phyloP scores from a whole-genome alignment of 1,284 basidiomycete genomes.

The Earliella scabrosa region DNA sequence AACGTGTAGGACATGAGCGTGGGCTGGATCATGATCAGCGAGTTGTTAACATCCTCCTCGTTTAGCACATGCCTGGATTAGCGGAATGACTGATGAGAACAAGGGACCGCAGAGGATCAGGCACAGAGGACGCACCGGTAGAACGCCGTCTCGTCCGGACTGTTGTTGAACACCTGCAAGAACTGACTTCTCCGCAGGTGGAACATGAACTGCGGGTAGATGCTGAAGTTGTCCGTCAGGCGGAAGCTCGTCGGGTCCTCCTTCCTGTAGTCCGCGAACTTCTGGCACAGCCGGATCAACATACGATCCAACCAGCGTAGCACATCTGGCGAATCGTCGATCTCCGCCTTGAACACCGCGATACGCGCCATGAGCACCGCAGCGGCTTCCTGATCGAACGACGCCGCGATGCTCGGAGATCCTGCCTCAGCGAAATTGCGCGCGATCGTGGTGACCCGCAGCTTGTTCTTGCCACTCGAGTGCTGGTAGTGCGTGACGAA shows the following conservation, averaged over 20 bases:
- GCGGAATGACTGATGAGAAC: slow-evolving; percentile 10
- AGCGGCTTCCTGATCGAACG: slow-evolving; percentile 98
- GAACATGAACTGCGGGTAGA: slow-evolving; percentile 99
- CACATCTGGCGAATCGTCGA: slow-evolving; percentile 98
- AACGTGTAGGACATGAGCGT: slow-evolving; percentile 99
- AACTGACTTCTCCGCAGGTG: slow-evolving; percentile 97
- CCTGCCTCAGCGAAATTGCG: slow-evolving; percentile 98
- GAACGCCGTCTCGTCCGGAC: slow-evolving; percentile 99
- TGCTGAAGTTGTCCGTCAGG: slow-evolving; percentile 94
- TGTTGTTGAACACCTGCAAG: slow-evolving; percentile 99
- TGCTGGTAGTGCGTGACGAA: slow-evolving; percentile 99
- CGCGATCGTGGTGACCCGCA: slow-evolving; percentile 96
- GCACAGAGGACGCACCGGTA: slow-evolving; percentile 67
- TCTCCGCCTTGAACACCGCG: slow-evolving; percentile 99
- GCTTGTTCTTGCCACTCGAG: slow-evolving; percentile 90
- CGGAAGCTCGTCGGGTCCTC: slow-evolving; percentile 97
- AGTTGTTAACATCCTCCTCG: slow-evolving; percentile 99
- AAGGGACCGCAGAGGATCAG: neutral
- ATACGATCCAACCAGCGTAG: slow-evolving; percentile 98
- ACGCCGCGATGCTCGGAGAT: slow-evolving; percentile 89
- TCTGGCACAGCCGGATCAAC: slow-evolving; percentile 98
- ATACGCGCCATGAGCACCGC: slow-evolving; percentile 99
- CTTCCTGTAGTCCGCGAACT: slow-evolving; percentile 99
- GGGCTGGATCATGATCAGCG: slow-evolving; percentile 99
- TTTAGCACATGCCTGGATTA: slow-evolving; percentile 86